Evolutionary conservation across 306 rosid genomes (phyloP).

Genomic region (Leucaena leucocephala): DNA sequence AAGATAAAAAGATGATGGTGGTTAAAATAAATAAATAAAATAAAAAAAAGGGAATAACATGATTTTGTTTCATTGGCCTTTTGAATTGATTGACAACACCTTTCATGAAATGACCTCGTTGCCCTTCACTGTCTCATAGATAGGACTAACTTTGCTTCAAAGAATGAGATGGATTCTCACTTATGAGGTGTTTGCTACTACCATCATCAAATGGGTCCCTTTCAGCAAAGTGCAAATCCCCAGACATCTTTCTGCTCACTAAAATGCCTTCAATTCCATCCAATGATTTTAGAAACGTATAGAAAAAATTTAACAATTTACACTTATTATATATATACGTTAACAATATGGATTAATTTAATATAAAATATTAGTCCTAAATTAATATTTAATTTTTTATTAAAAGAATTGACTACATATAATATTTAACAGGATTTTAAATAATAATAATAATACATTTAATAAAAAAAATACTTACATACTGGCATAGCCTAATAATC

Average conservation of each 20-base stretch:
- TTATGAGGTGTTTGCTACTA: not conserved
- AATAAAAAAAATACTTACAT: not conserved
- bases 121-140: slow-evolving; percentile 45
- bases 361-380: too few species aligned
- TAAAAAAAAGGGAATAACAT: slow-evolving; percentile 38
- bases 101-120: slow-evolving; percentile 42
- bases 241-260: slow-evolving; percentile 34
- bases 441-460: too few species aligned
- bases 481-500: not conserved
- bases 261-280: not conserved
- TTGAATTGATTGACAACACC: slow-evolving; percentile 70
- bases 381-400: too few species aligned
- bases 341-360: too few species aligned
- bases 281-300: not conserved
- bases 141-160: slow-evolving; percentile 20
- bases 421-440: too few species aligned
- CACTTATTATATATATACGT: too few species aligned
- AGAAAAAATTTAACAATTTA: too few species aligned
- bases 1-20: slow-evolving; percentile 46
- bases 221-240: slow-evolving; percentile 41
- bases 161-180: slow-evolving; percentile 19
- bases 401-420: too few species aligned
- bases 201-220: slow-evolving; percentile 34
- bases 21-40: slow-evolving; percentile 17
- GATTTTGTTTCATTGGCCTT: slow-evolving; percentile 53